phyloP scores from a whole-genome alignment of 129 eudicot genomes.

The Centella asiatica region DNA sequence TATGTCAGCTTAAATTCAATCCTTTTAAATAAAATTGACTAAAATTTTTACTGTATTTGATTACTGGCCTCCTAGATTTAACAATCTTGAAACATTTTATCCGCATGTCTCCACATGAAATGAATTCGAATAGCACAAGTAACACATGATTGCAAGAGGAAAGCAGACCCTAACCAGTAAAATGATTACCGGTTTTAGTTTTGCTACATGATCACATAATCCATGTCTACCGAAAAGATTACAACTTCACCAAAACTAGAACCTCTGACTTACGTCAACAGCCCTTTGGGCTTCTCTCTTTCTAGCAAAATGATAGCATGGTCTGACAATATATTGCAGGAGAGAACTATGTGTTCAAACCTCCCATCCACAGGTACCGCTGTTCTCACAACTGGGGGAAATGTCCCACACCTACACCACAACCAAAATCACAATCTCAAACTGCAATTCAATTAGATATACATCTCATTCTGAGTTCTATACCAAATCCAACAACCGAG shows the following conservation, averaged over 20 bases:
- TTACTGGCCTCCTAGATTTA: no score
- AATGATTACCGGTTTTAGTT: no score
- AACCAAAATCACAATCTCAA: not conserved
- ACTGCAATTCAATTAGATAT: not conserved
- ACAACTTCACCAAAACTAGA: not conserved
- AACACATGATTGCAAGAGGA: no score
- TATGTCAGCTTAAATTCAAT: no score
- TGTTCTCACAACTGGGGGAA: conserved; percentile 74
- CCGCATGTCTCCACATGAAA: no score
- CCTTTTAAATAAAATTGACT: no score
- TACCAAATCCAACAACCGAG: not conserved
- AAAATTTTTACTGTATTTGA: no score
- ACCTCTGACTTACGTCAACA: conserved; percentile 45
- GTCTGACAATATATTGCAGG: conserved; percentile 69
- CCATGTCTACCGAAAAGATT: not conserved
- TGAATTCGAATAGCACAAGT: no score
- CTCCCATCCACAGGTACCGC: conserved; percentile 97
- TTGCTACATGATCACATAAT: not conserved
- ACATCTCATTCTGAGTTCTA: not conserved
- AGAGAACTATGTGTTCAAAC: conserved; percentile 90
- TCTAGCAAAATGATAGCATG: conserved; percentile 80
- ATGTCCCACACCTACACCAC: conserved; percentile 48
- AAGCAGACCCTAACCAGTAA: no score
- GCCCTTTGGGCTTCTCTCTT: conserved; percentile 73
- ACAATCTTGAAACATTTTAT: no score